Base-by-base conservation (phyloP, 768 basidiomycete genomes). In the Amanita pseudoporphyria region DNA sequence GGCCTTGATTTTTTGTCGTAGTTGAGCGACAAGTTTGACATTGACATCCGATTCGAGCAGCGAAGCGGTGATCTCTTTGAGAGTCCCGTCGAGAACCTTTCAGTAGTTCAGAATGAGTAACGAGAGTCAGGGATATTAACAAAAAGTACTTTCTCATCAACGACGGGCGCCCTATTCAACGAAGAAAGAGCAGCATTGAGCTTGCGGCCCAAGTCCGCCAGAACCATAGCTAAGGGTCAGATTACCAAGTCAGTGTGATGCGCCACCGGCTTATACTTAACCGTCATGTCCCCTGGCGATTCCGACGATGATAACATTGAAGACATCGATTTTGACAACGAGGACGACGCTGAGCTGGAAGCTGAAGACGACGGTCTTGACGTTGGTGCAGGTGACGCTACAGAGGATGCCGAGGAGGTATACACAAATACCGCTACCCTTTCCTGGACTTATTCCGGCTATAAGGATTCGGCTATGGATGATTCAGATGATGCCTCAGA, bases 1-100 rank as follows among this genome's bases (percentile, higher is more conserved):
- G 3, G 78, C 71, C 66, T 94, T 93, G 60, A 98, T 91, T 64
- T 91, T 92, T 54, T 85, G 81, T 54, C 92, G 80, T 49, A 96
- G 65, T 33, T 81, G 79, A 5, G 90, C 78, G 16, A 97, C 96
- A 18, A 98, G 79, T 64, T 95, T 96, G 58, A 99, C 95, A 63
- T 99, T 99, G 56, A 99, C 95, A 68, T 99, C 96, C 16, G 93
- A 85, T 66, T 98, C 94, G 38, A 99, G 78, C 28, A 98, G 71
- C 9, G 95, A 95, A 21, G 91, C 78, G 41, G 89, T 92, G 54
- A 99, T 88, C 68, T 96, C 92, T 68, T 97, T 98, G 54, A 99
- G 79, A 13, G 89, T 81, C 3, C 82, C 79, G 71, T 99, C 96
- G 60, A 99, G 81, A 42, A 91, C 89, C 94, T 97, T 9, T 36